Conservation (phyloP, 306 rosid species). For the Pyrus betulifolia region DNA sequence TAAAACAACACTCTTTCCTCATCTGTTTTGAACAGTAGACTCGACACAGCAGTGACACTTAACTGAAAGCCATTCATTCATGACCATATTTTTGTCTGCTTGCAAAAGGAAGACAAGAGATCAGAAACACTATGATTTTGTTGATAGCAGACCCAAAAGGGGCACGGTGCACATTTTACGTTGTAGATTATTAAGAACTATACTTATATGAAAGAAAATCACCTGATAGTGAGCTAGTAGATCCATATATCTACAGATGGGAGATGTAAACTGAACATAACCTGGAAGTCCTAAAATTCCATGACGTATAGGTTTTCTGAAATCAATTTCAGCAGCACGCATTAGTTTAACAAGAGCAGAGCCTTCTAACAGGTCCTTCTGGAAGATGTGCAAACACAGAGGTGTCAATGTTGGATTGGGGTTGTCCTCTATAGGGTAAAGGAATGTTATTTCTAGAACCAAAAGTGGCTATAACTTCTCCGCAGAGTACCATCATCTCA, state of each 20-base stretch:
- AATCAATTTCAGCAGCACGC: conserved; percentile 98
- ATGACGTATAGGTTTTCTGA: conserved; percentile 89
- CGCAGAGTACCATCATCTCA: conserved; percentile 97
- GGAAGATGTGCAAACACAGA: conserved; percentile 88
- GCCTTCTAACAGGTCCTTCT: conserved; percentile 97
- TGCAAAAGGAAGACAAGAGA: background rate
- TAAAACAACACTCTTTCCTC: background rate
- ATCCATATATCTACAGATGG: conserved; percentile 94
- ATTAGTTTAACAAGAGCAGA: conserved; percentile 70
- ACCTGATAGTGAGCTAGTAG: conserved; percentile 97
- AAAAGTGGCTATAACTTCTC: conserved; percentile 81
- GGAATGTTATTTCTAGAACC: conserved; percentile 77
- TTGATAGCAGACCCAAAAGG: background rate
- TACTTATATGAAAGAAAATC: conserved; percentile 4
- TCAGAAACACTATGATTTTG: background rate
- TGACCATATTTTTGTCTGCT: background rate
- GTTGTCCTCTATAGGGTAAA: conserved; percentile 96
- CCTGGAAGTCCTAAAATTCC: conserved; percentile 86
- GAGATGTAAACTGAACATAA: conserved; percentile 96
- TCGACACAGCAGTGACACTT: background rate
- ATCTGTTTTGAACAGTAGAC: background rate
- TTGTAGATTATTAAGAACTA: conserved; percentile 5
- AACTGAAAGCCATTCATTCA: background rate
- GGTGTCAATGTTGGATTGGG: conserved; percentile 70
- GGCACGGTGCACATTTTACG: background rate